Evolutionary conservation across 768 basidiomycete genomes (phyloP), one percentile per base, ranked within the genome.

Genomic region (Kwoniella newhampshirensis): DNA sequence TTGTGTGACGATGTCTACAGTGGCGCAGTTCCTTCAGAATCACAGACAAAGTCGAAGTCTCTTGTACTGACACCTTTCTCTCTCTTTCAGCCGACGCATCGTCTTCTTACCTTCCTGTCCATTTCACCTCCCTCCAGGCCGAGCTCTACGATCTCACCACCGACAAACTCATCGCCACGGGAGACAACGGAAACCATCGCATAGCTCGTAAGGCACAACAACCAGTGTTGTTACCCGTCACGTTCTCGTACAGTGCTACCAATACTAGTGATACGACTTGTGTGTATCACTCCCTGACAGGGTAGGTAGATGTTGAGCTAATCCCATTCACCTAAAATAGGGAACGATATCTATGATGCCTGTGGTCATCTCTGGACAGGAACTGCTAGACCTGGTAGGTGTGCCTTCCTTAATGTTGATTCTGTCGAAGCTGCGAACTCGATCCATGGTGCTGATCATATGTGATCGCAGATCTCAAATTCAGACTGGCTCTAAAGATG

Each of bases 261-360:
- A 96, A 97, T 70, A 81, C 83, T 42, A 83, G 86, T 4, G 92
- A 97, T 76, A 79, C 81, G 32, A 94, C 92, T 20, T 97, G 91
- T 90, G 64, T 50, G 77, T 68, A 18, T 25, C 17, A 17, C 28
- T n/a, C 1, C 55, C 17, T 8, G 43, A 35, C 20, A 26, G 5
- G 35, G 12, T 21, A 11, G 7, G 25, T 25, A 2, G 15, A 4
- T 11, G 9, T 9, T 28, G 51, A 26, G 40, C 40, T 23, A 18
- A 8, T 23, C 40, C 6, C 6, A n/a, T 55, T 35, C 18, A 13
- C 40, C n/a, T n/a, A n/a, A n/a, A n/a, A n/a, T n/a, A 75, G 74
- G 75, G 75, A 62, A 65, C 43, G 60, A 73, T 50, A 63, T 74
- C 51, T 76, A 76, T 46, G 50, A 67, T 53, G 72, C 75, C 20